Evolutionary conservation across 352 stramenopile genomes (phyloP).

Genomic region (Phytopythium boreale): DNA sequence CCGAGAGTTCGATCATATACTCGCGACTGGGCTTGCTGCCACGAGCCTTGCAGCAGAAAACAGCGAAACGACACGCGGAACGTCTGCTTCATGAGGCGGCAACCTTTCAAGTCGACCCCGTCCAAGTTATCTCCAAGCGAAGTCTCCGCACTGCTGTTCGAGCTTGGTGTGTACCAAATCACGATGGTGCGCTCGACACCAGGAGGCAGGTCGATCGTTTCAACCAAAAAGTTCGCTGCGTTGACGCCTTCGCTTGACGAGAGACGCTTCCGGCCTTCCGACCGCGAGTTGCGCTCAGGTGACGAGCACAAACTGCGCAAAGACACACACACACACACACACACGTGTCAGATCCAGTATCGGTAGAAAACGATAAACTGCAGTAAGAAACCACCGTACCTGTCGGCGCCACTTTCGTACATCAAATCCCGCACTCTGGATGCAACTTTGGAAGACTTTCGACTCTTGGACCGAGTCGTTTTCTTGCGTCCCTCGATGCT

Average conservation of each 20-base stretch:
- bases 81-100: constrained; percentile 80
- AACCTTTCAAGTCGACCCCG: constrained; percentile 72
- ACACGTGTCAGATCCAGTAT: background rate
- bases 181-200: constrained; percentile 87
- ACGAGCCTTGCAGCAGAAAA: constrained; percentile 82
- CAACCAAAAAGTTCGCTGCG: constrained; percentile 85
- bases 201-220: constrained; percentile 83
- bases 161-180: constrained; percentile 78
- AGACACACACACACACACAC: constrained; percentile 7
- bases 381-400: constrained; percentile 31
- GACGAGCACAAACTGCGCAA: constrained; percentile 68
- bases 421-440: constrained; percentile 55
- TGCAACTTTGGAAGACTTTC: constrained; percentile 43
- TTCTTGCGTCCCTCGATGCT: constrained; percentile 45
- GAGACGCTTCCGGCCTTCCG: constrained; percentile 40
- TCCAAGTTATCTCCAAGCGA: constrained; percentile 45
- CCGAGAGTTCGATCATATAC: constrained; percentile 84
- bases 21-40: constrained; percentile 82
- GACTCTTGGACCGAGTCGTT: constrained; percentile 42
- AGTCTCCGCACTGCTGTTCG: constrained; percentile 37
- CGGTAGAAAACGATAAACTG: constrained; percentile 5
- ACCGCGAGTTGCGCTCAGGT: constrained; percentile 54
- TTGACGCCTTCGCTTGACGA: constrained; percentile 54
- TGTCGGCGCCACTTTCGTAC: constrained; percentile 79
- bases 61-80: constrained; percentile 88